Conservation (phyloP, 2,329 filamentous ascomycete species). For the Phialophora macrospora region DNA sequence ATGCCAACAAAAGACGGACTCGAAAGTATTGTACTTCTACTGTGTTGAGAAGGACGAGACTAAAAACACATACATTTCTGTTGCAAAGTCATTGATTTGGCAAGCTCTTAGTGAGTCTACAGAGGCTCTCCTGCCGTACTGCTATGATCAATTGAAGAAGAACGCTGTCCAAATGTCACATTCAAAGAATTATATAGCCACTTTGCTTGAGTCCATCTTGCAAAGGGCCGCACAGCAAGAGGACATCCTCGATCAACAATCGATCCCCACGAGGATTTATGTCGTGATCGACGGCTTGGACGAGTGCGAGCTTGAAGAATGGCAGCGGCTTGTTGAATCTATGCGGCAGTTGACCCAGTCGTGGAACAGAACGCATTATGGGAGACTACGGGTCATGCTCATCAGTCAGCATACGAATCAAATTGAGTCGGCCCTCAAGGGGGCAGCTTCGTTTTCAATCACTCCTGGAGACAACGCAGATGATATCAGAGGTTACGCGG, state of each 20-base stretch:
- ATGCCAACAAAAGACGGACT: constrained; percentile 29
- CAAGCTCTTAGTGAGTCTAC: constrained; percentile 41
- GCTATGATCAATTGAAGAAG: background rate
- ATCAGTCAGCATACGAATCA: constrained; percentile 42
- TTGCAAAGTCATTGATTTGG: constrained; percentile 44
- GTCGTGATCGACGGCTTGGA: constrained; percentile 55
- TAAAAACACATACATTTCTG: constrained; percentile 40
- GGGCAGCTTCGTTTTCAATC: background rate
- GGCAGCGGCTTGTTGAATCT: constrained; percentile 38
- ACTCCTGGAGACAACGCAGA: background rate
- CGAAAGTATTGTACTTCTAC: constrained; percentile 50
- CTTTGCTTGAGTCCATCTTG: background rate
- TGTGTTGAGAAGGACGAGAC: constrained; percentile 45
- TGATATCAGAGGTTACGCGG: background rate
- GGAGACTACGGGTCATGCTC: constrained; percentile 43
- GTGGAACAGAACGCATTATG: constrained; percentile 37
- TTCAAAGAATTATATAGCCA: background rate
- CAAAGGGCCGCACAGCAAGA: background rate
- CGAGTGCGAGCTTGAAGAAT: constrained; percentile 46
- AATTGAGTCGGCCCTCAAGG: background rate
- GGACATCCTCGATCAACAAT: constrained; percentile 39
- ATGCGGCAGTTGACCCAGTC: constrained; percentile 39
- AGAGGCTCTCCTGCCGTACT: constrained; percentile 2
- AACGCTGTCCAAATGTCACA: background rate
- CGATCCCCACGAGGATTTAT: constrained; percentile 34